phyloP scores from a whole-genome alignment of 1,284 basidiomycete species.

The Malassezia yamatoensis region DNA sequence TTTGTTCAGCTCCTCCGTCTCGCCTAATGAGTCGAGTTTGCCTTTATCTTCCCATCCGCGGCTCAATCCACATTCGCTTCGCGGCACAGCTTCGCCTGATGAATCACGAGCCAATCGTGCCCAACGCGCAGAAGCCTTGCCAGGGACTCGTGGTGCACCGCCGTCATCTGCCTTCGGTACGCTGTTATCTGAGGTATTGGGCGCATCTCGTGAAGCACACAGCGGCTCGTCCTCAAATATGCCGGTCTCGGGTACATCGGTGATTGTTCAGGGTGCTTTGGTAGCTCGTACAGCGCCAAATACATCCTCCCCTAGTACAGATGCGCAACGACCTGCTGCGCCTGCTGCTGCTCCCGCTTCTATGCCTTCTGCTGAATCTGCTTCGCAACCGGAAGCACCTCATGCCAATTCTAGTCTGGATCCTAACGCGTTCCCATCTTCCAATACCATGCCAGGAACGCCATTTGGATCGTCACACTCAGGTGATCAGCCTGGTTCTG shows the following conservation, averaged over 20 bases:
- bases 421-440: not conserved
- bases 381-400: too few species aligned
- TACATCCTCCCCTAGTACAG: not conserved
- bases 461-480: not conserved
- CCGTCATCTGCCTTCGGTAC: conserved; percentile 11
- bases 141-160: not conserved
- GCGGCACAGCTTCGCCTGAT: not conserved
- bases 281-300: conserved; percentile 23
- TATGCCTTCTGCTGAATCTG: not conserved
- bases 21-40: too few species aligned
- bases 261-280: conserved; percentile 44
- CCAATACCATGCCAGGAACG: not conserved
- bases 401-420: not conserved
- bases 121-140: not conserved
- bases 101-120: not conserved
- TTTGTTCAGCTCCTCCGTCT: too few species aligned
- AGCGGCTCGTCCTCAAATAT: not conserved
- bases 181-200: conserved; percentile 12
- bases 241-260: conserved; percentile 28
- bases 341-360: not conserved
- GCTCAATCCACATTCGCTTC: conserved; percentile 1
- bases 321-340: not conserved
- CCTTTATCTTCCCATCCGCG: not conserved
- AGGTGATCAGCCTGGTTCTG: not conserved
- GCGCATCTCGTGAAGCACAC: not conserved